Base-by-base conservation (phyloP, 1,284 basidiomycete genomes). In the Pisolithus thermaeus region DNA sequence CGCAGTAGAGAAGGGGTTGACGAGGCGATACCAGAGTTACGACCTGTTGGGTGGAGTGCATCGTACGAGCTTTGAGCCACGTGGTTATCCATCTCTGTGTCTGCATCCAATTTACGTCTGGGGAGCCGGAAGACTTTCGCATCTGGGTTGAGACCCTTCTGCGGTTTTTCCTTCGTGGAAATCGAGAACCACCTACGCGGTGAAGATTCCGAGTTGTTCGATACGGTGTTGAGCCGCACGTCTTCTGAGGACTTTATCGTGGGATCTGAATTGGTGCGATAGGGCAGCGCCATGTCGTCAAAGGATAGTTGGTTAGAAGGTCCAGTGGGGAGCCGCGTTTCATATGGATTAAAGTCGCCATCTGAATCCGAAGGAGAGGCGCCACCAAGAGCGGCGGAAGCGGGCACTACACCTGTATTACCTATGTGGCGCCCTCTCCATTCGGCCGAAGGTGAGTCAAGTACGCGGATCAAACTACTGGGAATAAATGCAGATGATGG, bases 101-200 rank as follows among this genome's bases (percentile, higher is more conserved):
- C 45, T 50, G 46, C 40, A 40, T 48, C 53, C 49, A 59, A 48
- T 38, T 66, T 67, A 28, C 57, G 70, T 54, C 63, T 67, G 20
- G 71, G 65, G 53, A 86, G 72, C 60, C 73, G 84, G 72, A 92
- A 92, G 44, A 81, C 89, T 63, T 91, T 90, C 47, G 90, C 90
- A 64, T 87, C 87, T 1, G 90, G 90, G 66, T 92, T 92, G 56
- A 92, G 76, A 4, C 84, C 81, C 61, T 79, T 85, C 65, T 71
- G 77, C 45, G 70, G 65, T 61, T 75, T 80, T 55, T 78, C 75
- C 49, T 61, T 61, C 57, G 64, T 56, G 58, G 60, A 60, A 18
- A 67, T 58, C 28, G 77, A 73, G 63, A 81, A 79, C 80, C 80
- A 81, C 44, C 79, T 76, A 42, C 73, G 70, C 40, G 72, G 66